Evolutionary conservation across 2,329 filamentous ascomycete species (phyloP).

Genomic region (Aspergillus proliferans): DNA sequence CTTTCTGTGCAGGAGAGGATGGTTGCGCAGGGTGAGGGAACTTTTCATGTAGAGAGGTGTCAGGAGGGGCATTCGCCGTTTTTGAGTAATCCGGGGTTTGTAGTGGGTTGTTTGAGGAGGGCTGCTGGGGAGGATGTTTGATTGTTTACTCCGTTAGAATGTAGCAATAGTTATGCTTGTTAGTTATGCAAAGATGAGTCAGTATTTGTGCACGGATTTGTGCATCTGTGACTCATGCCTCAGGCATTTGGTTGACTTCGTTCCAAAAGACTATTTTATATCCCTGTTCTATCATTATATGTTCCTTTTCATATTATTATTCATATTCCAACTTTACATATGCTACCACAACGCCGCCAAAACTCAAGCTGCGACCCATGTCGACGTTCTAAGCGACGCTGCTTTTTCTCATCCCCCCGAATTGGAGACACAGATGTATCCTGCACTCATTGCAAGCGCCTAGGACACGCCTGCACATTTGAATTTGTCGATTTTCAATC

Average conservation of each 20-base stretch:
- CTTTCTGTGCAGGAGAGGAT: constrained; percentile 18
- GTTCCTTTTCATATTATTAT: too few relatives aligned
- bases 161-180: not conserved
- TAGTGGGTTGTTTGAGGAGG: constrained; percentile 18
- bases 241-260: too few relatives aligned
- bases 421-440: not conserved
- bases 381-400: constrained; percentile 20
- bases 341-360: constrained; percentile 12
- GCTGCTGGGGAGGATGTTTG: constrained; percentile 16
- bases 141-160: not conserved
- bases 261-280: not conserved
- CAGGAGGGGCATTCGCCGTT: constrained; percentile 25
- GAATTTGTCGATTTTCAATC: not conserved
- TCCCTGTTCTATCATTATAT: too few relatives aligned
- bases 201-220: not conserved
- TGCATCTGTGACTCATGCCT: too few relatives aligned
- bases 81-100: constrained; percentile 21
- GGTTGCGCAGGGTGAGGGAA: constrained; percentile 19
- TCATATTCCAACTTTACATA: not conserved
- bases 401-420: constrained; percentile 8
- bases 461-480: not conserved
- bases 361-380: constrained; percentile 21
- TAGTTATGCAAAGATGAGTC: not conserved
- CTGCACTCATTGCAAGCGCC: not conserved
- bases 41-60: constrained; percentile 21